These are phyloP conservation scores for Sporothrix humicola DNA, from an alignment of 2,329 filamentous ascomycete genomes.

Conservation along the genomic window DNA sequence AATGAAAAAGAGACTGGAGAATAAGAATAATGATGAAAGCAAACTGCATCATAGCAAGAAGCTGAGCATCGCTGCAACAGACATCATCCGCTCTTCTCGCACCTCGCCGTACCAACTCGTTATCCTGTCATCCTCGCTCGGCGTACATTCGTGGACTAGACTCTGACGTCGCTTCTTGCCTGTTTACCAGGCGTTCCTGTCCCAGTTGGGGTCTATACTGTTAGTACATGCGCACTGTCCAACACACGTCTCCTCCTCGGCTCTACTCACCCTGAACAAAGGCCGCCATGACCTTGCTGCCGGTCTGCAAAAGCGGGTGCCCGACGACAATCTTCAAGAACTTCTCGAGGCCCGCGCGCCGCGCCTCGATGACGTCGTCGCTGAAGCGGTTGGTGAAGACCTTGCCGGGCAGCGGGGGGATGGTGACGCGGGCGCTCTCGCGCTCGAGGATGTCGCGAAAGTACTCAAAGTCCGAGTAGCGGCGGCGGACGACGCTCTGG, in stretches of 20 bases:
- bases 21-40: not conserved
- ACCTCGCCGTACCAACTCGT: not conserved
- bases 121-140: not conserved
- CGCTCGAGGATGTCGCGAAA: conserved; percentile 98
- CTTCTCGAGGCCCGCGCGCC: conserved; percentile 87
- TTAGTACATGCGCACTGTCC: not conserved
- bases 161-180: too few species aligned
- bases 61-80: not conserved
- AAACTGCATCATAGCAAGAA: not conserved
- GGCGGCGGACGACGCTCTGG: conserved; percentile 82
- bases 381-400: conserved; percentile 98
- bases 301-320: conserved; percentile 94
- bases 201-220: conserved; percentile 78
- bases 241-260: not conserved
- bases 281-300: conserved; percentile 91
- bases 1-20: not conserved
- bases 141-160: not conserved
- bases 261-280: conserved; percentile 84
- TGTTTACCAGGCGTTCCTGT: conserved; percentile 82
- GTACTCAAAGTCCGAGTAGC: conserved; percentile 98
- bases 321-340: conserved; percentile 98
- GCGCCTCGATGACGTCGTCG: conserved; percentile 96
- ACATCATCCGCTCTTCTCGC: not conserved
- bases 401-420: conserved; percentile 93
- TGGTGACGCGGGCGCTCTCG: conserved; percentile 91